Evolutionary conservation across 129 eudicot species (phyloP), one percentile per base, ranked within the genome.

Genomic region (Helianthus annuus): DNA sequence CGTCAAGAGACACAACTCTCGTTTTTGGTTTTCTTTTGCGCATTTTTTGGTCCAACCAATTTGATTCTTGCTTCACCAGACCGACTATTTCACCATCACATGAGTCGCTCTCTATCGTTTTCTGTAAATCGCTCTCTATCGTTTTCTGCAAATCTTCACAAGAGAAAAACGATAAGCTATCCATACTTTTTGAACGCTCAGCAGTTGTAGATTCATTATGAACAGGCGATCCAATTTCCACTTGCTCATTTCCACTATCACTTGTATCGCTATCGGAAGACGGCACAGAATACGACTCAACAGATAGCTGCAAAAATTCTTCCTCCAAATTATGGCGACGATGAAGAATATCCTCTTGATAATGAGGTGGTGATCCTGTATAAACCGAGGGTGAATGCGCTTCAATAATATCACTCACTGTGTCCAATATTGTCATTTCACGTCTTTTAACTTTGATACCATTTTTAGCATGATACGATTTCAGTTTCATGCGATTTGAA

Each of bases 321-420:
- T 93, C 96, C 78, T 89, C 98, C 60, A 93, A 70, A 68, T 85
- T 79, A 19, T 89, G 95, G 24, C 96, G 96, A 2, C 98, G 95
- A 52, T 87, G 89, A 70, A 93, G 76, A 76, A 93, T 89, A 52
- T 87, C 98, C 59, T 83, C 92, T 78, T 87, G 84, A 84, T 87
- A 93, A 62, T 89, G 95, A 77, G 98, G 96, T 32, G 98, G 96
- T 76, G 98, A 87, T 36, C 87, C 82, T 58, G 87, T 82, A 80
- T 63, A 72, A 38, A 54, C 79, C 39, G 83, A 83, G 39, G 88
- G 84, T 24, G 92, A 84, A 60, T 49, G 68, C 0, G 86, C 71
- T 55, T 58, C 84, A 11, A 64, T 64, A 39, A 67, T 58, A 72
- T 85, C 85, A 78, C 78, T 46, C 51, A 72, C 64, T 9, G 65